Evolutionary conservation across 768 basidiomycete species (phyloP).

Genomic region (Lactarius sanguifluus): DNA sequence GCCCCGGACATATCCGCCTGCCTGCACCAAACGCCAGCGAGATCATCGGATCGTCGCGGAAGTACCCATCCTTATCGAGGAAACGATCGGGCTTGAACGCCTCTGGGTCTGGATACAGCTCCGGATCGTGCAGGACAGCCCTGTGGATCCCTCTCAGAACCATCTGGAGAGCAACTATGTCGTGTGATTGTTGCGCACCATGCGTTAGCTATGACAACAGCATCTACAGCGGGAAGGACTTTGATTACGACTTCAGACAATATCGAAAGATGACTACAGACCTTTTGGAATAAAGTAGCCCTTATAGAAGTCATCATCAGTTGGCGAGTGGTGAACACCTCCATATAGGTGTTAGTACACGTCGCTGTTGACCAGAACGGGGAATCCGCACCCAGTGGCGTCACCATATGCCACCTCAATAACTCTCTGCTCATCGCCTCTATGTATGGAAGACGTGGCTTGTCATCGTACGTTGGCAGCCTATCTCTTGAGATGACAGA

Average conservation of each 20-base stretch:
- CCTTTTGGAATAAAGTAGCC: slow-evolving; percentile 35
- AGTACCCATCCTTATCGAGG: slow-evolving; percentile 10
- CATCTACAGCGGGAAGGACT: neutral
- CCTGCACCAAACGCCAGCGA: slow-evolving; percentile 21
- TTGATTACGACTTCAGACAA: neutral
- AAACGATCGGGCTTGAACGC: slow-evolving; percentile 35
- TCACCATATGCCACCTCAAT: slow-evolving; percentile 30
- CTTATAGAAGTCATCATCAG: too few species aligned
- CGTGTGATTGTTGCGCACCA: slow-evolving; percentile 26
- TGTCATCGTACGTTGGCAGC: slow-evolving; percentile 34
- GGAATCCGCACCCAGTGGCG: slow-evolving; percentile 10
- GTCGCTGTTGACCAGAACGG: too few species aligned
- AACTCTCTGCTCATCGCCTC: slow-evolving; percentile 32
- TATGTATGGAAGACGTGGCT: slow-evolving; percentile 32
- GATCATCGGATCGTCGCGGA: neutral
- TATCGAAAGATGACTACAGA: neutral
- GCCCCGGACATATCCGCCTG: slow-evolving; percentile 28
- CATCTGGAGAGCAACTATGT: too few species aligned
- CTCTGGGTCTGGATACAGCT: slow-evolving; percentile 34
- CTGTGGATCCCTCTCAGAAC: neutral
- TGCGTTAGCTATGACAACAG: slow-evolving; percentile 29
- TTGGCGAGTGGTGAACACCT: slow-evolving; percentile 29
- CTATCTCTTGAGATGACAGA: slow-evolving; percentile 31
- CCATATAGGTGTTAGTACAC: neutral
- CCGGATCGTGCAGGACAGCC: slow-evolving; percentile 31